Evolutionary conservation across 306 rosid species (phyloP), one percentile per base, ranked within the genome.

Genomic region (Casuarina equisetifolia): DNA sequence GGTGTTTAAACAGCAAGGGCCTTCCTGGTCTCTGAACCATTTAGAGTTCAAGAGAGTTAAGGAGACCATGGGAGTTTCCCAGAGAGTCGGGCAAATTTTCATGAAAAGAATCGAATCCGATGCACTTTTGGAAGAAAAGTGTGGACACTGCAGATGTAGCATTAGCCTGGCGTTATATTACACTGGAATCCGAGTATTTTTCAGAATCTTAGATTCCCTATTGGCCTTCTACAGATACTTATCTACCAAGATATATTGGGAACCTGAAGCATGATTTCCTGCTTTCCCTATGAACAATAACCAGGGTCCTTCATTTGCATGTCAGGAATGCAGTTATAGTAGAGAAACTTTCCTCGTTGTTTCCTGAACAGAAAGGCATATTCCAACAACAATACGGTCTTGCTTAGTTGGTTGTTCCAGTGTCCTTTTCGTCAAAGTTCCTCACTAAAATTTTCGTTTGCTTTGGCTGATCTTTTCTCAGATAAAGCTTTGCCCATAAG

Each of bases 61-160:
- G 77, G 74, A 48, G 68, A 76, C 80, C 61, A 45, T 81, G 71
- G 79, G 55, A 78, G 66, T 62, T 72, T 79, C 53, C 10, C 20
- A 69, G 68, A 67, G 32, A 70, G 61, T n/a, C 6, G 4, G 77
- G 43, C 53, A 59, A 50, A 36, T 68, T 76, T 76, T 80, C 66
- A 76, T 16, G 42, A 17, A 49, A 19, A 57, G 63, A 57, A 57
- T 66, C 35, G 17, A 38, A 64, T 9, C 50, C 50, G 17, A 40
- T 35, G 49, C 15, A 40, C 17, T 39, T 64, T 15, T 66, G 49
- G 50, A 3, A 35, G 50, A 66, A 39, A 40, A 17, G 42, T 66
- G 9, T 9, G 25, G 4, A 5, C 0, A 3, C 6, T 13, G 7
- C 17, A 64, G 70, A 40, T 15, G 46, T 15, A 64, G 70, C 63